phyloP scores from a whole-genome alignment of 2,329 filamentous ascomycete species.

The Paracamarosporium sp. region DNA sequence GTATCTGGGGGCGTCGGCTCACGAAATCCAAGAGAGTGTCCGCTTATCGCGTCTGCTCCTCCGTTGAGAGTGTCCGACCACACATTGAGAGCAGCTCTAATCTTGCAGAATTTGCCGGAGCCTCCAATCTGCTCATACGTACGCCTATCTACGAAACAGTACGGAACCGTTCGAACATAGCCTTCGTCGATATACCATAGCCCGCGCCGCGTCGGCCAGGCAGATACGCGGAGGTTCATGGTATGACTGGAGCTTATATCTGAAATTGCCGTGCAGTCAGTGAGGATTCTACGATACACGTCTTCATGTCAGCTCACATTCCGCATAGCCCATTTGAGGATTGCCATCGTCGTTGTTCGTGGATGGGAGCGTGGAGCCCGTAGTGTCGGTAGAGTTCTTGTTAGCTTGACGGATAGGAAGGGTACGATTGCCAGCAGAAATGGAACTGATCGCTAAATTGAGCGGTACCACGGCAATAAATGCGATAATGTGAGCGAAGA shows the following conservation, averaged over 20 bases:
- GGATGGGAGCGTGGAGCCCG: background rate
- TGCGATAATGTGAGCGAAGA: background rate
- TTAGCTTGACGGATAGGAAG: background rate
- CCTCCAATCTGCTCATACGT: background rate
- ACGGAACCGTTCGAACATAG: background rate
- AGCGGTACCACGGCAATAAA: background rate
- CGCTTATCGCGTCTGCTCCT: background rate
- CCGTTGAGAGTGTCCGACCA: background rate
- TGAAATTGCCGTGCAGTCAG: background rate
- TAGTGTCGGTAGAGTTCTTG: background rate
- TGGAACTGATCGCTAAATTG: background rate
- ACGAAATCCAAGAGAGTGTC: background rate
- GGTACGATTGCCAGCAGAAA: background rate
- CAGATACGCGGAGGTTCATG: background rate
- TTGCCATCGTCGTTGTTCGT: background rate
- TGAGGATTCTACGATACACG: background rate
- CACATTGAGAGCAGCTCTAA: background rate
- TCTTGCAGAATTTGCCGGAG: background rate
- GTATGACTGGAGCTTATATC: background rate
- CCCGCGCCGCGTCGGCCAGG: background rate
- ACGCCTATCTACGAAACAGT: background rate
- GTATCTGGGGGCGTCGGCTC: background rate
- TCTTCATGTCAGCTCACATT: background rate
- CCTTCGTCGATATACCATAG: background rate
- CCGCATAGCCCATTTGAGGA: background rate